Percentiles rank a stretch among this genome's conserved stretches.
Evolutionary conservation across 257 asterid species (phyloP).

Genomic region (Solanum sejunctum): DNA sequence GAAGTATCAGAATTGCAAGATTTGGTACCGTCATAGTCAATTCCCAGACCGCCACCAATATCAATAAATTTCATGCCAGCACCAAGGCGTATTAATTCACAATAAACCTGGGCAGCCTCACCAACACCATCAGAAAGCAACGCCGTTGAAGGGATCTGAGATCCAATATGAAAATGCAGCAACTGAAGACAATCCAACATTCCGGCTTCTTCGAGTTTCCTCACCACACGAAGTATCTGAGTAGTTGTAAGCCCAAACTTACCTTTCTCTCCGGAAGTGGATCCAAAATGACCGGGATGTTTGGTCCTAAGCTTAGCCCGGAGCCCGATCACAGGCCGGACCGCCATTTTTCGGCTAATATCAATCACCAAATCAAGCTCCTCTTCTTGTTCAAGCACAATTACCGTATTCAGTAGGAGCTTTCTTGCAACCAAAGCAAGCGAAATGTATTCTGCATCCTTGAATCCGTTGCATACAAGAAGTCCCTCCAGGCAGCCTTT

Average conservation of each 20-base stretch:
- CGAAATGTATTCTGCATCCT: conserved; percentile 77
- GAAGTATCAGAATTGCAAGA: conserved; percentile 74
- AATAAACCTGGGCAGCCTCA: conserved; percentile 87
- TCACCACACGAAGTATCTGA: conserved; percentile 76
- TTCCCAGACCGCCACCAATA: conserved; percentile 95
- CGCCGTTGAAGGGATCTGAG: conserved; percentile 78
- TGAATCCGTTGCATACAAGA: conserved; percentile 83
- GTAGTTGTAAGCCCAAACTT: conserved; percentile 80
- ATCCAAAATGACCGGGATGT: conserved; percentile 94
- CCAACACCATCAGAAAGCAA: conserved; percentile 72
- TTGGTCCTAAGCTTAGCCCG: conserved; percentile 92
- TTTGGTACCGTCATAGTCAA: conserved; percentile 87
- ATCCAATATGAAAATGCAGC: conserved; percentile 94
- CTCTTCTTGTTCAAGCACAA: conserved; percentile 93
- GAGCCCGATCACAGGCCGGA: conserved; percentile 75
- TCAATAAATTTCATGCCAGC: conserved; percentile 76
- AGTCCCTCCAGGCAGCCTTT: conserved; percentile 75
- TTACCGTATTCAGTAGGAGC: conserved; percentile 61
- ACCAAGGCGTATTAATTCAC: conserved; percentile 77
- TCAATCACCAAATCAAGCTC: conserved; percentile 69
- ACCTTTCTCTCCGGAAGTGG: conserved; percentile 96
- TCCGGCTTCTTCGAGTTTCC: conserved; percentile 41
- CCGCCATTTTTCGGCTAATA: conserved; percentile 47
- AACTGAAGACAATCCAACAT: conserved; percentile 87
- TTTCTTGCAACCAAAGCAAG: conserved; percentile 75